Evolutionary conservation across 352 stramenopile genomes (phyloP).

Genomic region (Globisporangium viniferum): DNA sequence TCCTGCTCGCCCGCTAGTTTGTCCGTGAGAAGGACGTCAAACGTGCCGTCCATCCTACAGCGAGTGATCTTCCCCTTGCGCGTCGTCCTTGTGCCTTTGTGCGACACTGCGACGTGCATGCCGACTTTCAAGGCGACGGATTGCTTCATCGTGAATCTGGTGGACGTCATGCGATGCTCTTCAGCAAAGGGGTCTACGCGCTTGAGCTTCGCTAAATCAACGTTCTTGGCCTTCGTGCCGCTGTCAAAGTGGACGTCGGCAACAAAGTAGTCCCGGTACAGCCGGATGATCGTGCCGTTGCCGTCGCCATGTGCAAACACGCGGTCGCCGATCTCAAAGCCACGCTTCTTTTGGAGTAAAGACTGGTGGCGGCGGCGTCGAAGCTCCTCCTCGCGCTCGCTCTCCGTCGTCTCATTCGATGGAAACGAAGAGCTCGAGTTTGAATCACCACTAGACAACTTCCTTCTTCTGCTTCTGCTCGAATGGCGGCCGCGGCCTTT

Average conservation of each 20-base stretch:
- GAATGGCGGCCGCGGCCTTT: not conserved
- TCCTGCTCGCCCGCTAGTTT: constrained; percentile 30
- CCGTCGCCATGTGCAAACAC: constrained; percentile 33
- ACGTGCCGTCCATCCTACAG: constrained; percentile 58
- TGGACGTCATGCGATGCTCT: not conserved
- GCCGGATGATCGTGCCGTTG: constrained; percentile 50
- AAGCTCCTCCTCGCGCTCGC: constrained; percentile 12
- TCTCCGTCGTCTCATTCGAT: constrained; percentile 4
- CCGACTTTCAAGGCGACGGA: constrained; percentile 16
- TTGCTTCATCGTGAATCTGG: not conserved
- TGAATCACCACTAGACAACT: not conserved
- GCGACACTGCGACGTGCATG: constrained; percentile 30
- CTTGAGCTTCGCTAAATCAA: constrained; percentile 44
- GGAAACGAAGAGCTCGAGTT: constrained; percentile 5
- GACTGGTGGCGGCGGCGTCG: constrained; percentile 1
- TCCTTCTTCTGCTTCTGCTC: not conserved
- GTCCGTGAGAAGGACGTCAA: constrained; percentile 50
- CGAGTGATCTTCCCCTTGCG: constrained; percentile 45
- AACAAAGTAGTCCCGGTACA: constrained; percentile 69
- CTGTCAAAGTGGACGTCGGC: constrained; percentile 69
- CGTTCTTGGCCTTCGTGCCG: constrained; percentile 50
- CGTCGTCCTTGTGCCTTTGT: constrained; percentile 52
- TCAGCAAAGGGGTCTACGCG: constrained; percentile 14
- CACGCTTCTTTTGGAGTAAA: constrained; percentile 2
- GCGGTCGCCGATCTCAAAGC: constrained; percentile 54